Evolutionary conservation across 345 rosid species (phyloP), one percentile per base, ranked within the genome.

Genomic region (Citrus glauca): DNA sequence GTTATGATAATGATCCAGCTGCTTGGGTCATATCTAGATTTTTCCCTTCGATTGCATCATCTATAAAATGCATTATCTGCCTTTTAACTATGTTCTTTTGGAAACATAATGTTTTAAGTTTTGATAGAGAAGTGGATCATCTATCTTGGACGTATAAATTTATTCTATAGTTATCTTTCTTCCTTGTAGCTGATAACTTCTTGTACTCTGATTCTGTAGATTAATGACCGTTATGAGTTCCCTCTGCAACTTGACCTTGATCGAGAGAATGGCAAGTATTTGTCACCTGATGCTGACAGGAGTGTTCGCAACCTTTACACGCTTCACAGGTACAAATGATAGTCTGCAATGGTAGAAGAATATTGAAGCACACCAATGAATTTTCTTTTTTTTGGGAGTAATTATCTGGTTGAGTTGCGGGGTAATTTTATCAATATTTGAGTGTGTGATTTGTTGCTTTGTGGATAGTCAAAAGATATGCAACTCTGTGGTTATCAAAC

Each of bases 191-290:
- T 28, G 22, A 45, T 62, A 38, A 24, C 40, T 79, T 27, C 33
- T 65, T 78, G 9, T 53, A 1, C 48, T 25, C 67, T 82, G 59
- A 73, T 79, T 83, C 13, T 83, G 79, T 82, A 95, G 99, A 95
- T 95, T 81, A 95, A 95, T 81, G 99, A 95, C 76, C 97, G 97
- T 24, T 95, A 95, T 80, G 99, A 95, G 77, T 95, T 95, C 71
- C 99, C 99, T 65, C 87, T 92, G 69, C 92, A 93, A 91, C 98
- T 95, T 86, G 99, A 95, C 82, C 97, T 95, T 82, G 99, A 95
- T 78, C 86, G 91, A 63, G 98, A 87, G 63, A 69, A 87, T 84
- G 92, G 94, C 53, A 95, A 93, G 83, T 95, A 95, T 81, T 79
- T 95, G 72, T 95, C 98, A 20, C 96, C 97, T 67, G 98, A 92